Percentiles rank a stretch among this genome's conserved stretches.
Evolutionary conservation across 2,329 filamentous ascomycete genomes (phyloP).

Genomic region (Tolypocladium album): DNA sequence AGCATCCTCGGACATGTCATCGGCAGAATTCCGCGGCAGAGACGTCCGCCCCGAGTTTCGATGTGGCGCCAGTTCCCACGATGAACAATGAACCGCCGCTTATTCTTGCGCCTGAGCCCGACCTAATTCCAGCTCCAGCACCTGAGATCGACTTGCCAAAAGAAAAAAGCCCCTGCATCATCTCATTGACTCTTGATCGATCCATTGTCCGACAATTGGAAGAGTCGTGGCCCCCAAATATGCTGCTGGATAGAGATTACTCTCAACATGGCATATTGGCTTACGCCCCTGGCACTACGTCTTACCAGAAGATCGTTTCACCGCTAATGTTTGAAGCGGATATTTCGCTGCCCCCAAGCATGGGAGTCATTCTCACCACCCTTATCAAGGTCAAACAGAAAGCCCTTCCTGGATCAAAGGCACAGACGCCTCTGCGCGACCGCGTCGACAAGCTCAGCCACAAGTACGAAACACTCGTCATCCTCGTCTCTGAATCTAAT

Average conservation of each 20-base stretch:
- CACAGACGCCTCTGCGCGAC: conserved; percentile 38
- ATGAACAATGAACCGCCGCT: not conserved
- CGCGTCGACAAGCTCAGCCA: conserved; percentile 39
- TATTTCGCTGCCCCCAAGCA: conserved; percentile 56
- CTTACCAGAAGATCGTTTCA: conserved; percentile 18
- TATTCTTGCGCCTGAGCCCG: not conserved
- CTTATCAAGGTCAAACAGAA: conserved; percentile 64
- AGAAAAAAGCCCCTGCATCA: conserved; percentile 28
- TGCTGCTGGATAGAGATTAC: conserved; percentile 53
- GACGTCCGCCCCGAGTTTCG: not conserved
- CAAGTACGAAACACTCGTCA: conserved; percentile 56
- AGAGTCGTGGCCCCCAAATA: conserved; percentile 32
- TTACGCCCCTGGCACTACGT: not conserved
- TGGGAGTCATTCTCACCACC: conserved; percentile 60
- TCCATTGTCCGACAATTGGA: conserved; percentile 39
- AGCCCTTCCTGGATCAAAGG: conserved; percentile 43
- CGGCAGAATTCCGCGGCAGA: not conserved
- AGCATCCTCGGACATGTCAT: conserved; percentile 9
- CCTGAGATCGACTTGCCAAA: conserved; percentile 9
- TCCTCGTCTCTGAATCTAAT: conserved; percentile 54
- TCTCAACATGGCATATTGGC: conserved; percentile 19
- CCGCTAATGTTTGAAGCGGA: conserved; percentile 53
- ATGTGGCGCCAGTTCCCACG: not conserved
- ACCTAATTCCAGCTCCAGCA: conserved; percentile 1
- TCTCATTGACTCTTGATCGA: conserved; percentile 38